A percentile compares a stretch with the other conserved stretches of the same genome.
phyloP scores from a whole-genome alignment of 169 alveolate genomes.

The Amoebophrya sp. region DNA sequence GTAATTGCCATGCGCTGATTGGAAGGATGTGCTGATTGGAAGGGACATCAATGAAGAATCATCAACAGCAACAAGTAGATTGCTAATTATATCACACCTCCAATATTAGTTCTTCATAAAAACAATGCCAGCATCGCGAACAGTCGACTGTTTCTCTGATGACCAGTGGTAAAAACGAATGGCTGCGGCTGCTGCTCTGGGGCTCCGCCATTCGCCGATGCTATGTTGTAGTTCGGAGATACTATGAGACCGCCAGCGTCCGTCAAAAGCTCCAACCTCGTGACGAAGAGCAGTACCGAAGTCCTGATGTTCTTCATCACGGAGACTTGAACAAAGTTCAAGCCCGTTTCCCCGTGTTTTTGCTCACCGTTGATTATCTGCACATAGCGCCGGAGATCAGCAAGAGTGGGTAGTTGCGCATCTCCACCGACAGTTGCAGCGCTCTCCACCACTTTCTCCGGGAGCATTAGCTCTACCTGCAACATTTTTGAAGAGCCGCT shows the following conservation, averaged over 20 bases:
- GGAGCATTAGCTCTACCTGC: not conserved
- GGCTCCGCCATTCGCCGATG: not conserved
- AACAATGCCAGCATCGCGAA: not conserved
- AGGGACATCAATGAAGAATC: too few species aligned
- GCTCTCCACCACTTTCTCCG: too few species aligned
- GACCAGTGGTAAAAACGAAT: not conserved
- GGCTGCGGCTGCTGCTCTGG: too few species aligned
- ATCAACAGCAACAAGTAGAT: too few species aligned
- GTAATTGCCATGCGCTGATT: too few species aligned
- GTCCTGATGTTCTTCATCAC: not conserved
- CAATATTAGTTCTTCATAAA: too few species aligned
- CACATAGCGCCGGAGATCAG: not conserved
- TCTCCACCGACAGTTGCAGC: not conserved
- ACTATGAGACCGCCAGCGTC: not conserved
- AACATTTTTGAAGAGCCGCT: too few species aligned
- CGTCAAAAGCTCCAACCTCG: not conserved
- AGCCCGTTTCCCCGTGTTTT: not conserved
- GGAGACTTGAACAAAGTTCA: not conserved
- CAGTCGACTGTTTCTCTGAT: not conserved
- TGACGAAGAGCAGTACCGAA: not conserved
- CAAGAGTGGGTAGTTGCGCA: not conserved
- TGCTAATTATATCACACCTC: too few species aligned
- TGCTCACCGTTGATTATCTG: not conserved
- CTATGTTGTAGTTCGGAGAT: not conserved
- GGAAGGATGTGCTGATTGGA: too few species aligned